Base-by-base conservation (phyloP, 179 eudicot genomes). In the Heliamphora pulchella region DNA sequence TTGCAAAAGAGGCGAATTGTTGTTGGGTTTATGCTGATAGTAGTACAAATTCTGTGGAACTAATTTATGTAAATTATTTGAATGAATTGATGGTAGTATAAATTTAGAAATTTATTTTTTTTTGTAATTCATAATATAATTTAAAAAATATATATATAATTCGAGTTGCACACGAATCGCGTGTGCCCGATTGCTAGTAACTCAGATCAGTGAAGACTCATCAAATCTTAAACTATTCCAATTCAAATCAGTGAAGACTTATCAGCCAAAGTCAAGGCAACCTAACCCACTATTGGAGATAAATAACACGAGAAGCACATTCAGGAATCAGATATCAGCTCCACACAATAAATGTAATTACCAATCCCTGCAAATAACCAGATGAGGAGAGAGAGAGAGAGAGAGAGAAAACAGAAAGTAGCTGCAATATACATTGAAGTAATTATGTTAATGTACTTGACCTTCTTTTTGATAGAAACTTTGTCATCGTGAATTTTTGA, bases 401-500 rank as follows among this genome's bases (percentile, higher is more conserved):
- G 0, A 44, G 2, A 18, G 10, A 43, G 15, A 51, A 66, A 31
- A 11, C 68, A 31, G 22, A 50, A 22, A 20, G 50, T 39, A 51
- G n/a, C 18, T 57, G 53, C n/a, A 79, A 55, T 48, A 5, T 4
- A 54, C 54, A 63, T 69, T 13, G 58, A 46, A 69, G 10, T 18
- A 44, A 53, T 22, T 55, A 53, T 17, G 44, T 67, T 63, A 3
- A 39, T 78, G n/a, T 68, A 79, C 51, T 68, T 47, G 31, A 82
- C 87, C 87, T 82, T 85, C 81, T 67, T 85, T 74, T 74, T 85
- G 0, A 58, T 46, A 58, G 85, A 61, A 61, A 80, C 20, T 59
- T 74, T 85, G 0, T 85, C 77, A 54, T 85, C 83, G 15, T 77
- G 61, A 59, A 82, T 7, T 74, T 80, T 80, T 18, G 67, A 66